Evolutionary conservation across 1,284 basidiomycete genomes (phyloP).

Genomic region (Tilletiopsis washingtonensis): DNA sequence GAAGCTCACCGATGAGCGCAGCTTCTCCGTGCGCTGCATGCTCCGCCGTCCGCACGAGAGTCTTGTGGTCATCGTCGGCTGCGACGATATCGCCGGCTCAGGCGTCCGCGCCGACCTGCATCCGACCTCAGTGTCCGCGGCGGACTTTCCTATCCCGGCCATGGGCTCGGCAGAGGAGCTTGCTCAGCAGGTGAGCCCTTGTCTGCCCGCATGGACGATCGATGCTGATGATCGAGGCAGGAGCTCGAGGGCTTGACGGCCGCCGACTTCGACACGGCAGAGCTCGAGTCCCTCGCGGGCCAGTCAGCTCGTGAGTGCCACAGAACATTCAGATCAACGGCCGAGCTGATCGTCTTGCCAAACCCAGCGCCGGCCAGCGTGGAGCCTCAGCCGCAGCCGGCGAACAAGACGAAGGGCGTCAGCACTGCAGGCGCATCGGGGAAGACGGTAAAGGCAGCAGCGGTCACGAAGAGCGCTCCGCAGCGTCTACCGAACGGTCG

Average conservation of each 20-base stretch:
- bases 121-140: constrained; percentile 1
- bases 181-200: background rate
- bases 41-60: constrained; percentile 38
- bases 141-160: background rate
- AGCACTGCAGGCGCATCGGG: background rate
- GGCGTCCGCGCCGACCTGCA: constrained; percentile 14
- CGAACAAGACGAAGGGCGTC: background rate
- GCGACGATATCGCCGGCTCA: constrained; percentile 23
- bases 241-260: background rate
- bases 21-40: constrained; percentile 22
- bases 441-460: background rate
- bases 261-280: background rate
- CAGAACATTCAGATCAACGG: too few relatives aligned
- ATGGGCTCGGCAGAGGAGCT: background rate
- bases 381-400: background rate
- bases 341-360: too few relatives aligned
- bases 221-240: background rate
- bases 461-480: too few relatives aligned
- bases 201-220: background rate
- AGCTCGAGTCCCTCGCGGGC: background rate
- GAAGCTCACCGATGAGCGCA: constrained; percentile 15
- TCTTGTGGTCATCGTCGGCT: constrained; percentile 20
- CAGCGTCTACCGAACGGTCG: background rate
- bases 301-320: background rate
- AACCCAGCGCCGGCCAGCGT: too few relatives aligned